These are phyloP conservation scores for Malassezia equina DNA, from an alignment of 1,284 basidiomycete species.

Conservation along the genomic window DNA sequence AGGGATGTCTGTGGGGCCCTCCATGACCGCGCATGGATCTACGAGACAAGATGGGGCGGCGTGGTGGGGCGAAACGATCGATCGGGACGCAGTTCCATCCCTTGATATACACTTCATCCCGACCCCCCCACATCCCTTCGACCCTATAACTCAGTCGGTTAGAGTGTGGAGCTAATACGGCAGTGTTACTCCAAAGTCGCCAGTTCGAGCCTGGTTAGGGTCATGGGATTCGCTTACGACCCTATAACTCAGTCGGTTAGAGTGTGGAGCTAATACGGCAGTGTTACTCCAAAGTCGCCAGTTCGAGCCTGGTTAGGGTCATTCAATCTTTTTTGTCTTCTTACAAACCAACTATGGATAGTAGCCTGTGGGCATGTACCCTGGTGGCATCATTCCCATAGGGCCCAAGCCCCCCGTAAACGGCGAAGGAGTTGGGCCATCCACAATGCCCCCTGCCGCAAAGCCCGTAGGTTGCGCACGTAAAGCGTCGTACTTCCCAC, in stretches of 20 bases:
- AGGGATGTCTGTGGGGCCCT: conserved; percentile 1
- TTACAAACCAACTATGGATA: not conserved
- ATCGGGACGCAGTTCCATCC: not conserved
- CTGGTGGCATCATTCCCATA: conserved; percentile 4
- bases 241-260: conserved; percentile 22
- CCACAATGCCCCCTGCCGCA: conserved; percentile 36
- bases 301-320: conserved; percentile 22
- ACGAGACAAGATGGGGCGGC: not conserved
- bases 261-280: conserved; percentile 21
- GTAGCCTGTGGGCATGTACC: conserved; percentile 4
- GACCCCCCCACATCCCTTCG: not conserved
- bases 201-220: conserved; percentile 24
- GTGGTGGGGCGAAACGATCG: not conserved
- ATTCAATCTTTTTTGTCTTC: not conserved
- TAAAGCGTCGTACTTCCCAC: conserved; percentile 44
- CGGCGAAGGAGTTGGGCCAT: not conserved
- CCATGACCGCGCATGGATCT: conserved; percentile 8
- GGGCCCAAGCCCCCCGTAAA: not conserved
- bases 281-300: conserved; percentile 22
- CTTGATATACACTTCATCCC: not conserved
- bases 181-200: conserved; percentile 20
- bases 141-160: conserved; percentile 22
- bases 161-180: conserved; percentile 22
- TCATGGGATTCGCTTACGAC: conserved; percentile 7
- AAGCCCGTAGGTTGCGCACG: conserved; percentile 46